These are phyloP conservation scores for Talaromyces sp. DNA, from an alignment of 2,329 filamentous ascomycete genomes.

Conservation along the genomic window DNA sequence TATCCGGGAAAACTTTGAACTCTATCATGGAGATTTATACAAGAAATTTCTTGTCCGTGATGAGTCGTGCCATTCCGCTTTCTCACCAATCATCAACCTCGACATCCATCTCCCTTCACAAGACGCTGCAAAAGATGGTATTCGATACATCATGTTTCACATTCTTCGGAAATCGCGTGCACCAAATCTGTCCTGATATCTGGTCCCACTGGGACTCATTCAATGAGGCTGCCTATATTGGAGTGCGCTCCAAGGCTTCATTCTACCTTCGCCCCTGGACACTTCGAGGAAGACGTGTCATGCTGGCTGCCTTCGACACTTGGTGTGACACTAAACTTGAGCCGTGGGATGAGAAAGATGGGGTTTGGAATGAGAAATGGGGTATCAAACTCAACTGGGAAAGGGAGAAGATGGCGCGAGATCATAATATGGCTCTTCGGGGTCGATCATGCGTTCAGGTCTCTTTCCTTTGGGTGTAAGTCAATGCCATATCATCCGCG, in stretches of 20 bases:
- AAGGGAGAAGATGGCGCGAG: constrained; percentile 11
- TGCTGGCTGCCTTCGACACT: constrained; percentile 10
- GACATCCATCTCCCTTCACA: background rate
- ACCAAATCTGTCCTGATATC: constrained; percentile 9
- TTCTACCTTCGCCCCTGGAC: constrained; percentile 9
- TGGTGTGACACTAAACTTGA: constrained; percentile 13
- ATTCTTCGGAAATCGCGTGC: constrained; percentile 12
- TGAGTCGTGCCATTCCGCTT: background rate
- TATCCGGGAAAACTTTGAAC: constrained; percentile 1
- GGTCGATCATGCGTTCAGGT: constrained; percentile 13
- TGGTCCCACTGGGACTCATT: constrained; percentile 5
- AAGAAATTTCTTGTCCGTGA: constrained; percentile 1
- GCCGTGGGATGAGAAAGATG: constrained; percentile 6
- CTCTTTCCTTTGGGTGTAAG: constrained; percentile 16
- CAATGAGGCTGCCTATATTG: constrained; percentile 14
- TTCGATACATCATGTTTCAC: constrained; percentile 12
- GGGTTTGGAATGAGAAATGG: constrained; percentile 14
- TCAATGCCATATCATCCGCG: background rate
- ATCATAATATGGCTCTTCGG: constrained; percentile 9
- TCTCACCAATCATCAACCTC: background rate
- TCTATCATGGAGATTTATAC: constrained; percentile 11
- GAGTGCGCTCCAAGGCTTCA: constrained; percentile 8
- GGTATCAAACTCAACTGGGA: constrained; percentile 14
- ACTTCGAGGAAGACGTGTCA: background rate
- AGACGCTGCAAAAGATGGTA: constrained; percentile 10